Base-by-base conservation (phyloP, 495 filamentous ascomycete species). In the Oleoguttula mirabilis region DNA sequence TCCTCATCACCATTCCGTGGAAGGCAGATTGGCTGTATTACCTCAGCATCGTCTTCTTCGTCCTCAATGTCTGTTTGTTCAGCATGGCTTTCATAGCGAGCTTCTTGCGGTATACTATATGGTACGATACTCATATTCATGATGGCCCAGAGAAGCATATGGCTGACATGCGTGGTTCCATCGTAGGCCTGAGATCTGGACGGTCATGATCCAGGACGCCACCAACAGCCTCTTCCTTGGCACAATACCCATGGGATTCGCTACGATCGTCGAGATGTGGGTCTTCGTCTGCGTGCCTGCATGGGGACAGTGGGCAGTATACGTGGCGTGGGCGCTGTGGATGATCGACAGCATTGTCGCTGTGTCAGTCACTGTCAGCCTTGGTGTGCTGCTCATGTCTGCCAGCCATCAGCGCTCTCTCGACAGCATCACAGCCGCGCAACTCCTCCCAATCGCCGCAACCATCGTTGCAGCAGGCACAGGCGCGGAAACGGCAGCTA, bases 171-270 rank as follows among this genome's bases (percentile, higher is more conserved):
- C n/a, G n/a, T n/a, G n/a, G n/a, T n/a, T n/a, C n/a, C n/a, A n/a
- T 30, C n/a, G 25, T n/a, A 43, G n/a, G n/a, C 76, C 74, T 0
- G 67, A 72, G 45, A 71, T 79, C 17, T 79, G 73, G 64, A 39
- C 14, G 0, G 68, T 60, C 12, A 77, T 79, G 73, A 66, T 79
- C 36, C 53, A 53, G 0, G 72, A 80, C 47, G 66, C 71, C 0
- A 65, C 64, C 0, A 76, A 80, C 47, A 72, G 68, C 1, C 66
- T 81, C 21, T 80, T 79, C 51, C 58, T 80, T 0, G 75, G 74
- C 1, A 73, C 73, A 0, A 66, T 80, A 21, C 76, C 76, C 0
- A 79, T 80, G 72, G 74, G 74, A 3, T 67, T 80, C 16, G 70
- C 73, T 0, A 80, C 73, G 1, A 68, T 79, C 14, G 59, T 76